Evolutionary conservation across 2,329 filamentous ascomycete species (phyloP).

Genomic region (Madurella fahalii): DNA sequence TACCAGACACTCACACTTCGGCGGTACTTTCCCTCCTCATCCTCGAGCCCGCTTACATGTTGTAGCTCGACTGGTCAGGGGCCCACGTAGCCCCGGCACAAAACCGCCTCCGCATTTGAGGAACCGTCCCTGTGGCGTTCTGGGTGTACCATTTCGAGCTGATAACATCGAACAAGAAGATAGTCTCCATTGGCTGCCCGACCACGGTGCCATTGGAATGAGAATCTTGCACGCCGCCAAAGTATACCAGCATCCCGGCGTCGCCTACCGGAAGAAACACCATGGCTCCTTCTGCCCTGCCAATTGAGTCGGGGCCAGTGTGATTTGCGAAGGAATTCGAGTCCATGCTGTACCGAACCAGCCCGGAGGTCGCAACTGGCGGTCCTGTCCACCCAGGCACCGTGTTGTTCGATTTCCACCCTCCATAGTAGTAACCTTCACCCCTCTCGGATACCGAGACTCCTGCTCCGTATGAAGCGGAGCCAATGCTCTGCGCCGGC

Average conservation of each 20-base stretch:
- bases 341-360: slow-evolving; percentile 56
- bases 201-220: slow-evolving; percentile 44
- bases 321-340: slow-evolving; percentile 48
- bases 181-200: slow-evolving; percentile 44
- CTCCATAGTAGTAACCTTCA: slow-evolving; percentile 59
- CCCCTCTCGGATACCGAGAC: slow-evolving; percentile 51
- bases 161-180: slow-evolving; percentile 58
- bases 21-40: no score
- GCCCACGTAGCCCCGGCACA: slow-evolving; percentile 60
- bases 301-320: slow-evolving; percentile 48
- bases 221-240: slow-evolving; percentile 54
- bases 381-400: slow-evolving; percentile 47
- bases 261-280: slow-evolving; percentile 58
- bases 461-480: slow-evolving; percentile 55
- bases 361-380: slow-evolving; percentile 45
- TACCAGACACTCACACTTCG: no score
- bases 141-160: slow-evolving; percentile 59
- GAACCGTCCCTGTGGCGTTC: slow-evolving; percentile 50
- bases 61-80: slow-evolving; percentile 57
- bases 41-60: slow-evolving; percentile 48
- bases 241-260: slow-evolving; percentile 56
- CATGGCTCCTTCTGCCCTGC: slow-evolving; percentile 57
- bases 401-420: slow-evolving; percentile 55
- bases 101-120: slow-evolving; percentile 52
- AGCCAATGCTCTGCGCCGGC: slow-evolving; percentile 37